These are phyloP conservation scores for Botrytis hyacinthi DNA, from an alignment of 2,329 filamentous ascomycete genomes.

Conservation along the genomic window DNA sequence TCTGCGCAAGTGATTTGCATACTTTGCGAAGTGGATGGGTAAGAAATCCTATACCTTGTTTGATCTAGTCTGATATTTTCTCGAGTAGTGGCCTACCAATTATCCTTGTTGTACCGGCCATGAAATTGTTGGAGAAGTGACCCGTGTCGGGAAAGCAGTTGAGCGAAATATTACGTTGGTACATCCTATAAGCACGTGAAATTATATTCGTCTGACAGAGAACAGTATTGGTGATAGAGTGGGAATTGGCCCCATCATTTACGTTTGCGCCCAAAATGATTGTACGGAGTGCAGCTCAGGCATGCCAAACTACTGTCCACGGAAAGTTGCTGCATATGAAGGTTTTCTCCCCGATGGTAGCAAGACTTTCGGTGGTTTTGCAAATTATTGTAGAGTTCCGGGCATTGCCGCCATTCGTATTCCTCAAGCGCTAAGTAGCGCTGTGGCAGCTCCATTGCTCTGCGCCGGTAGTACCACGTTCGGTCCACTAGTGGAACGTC, in stretches of 20 bases:
- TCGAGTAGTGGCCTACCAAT: slow-evolving; percentile 39
- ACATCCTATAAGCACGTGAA: not conserved
- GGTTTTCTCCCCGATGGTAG: slow-evolving; percentile 3
- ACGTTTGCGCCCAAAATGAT: slow-evolving; percentile 5
- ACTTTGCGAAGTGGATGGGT: slow-evolving; percentile 34
- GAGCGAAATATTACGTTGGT: slow-evolving; percentile 23
- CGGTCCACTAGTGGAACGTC: slow-evolving; percentile 63
- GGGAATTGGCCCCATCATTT: slow-evolving; percentile 10
- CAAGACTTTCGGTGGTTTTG: slow-evolving; percentile 24
- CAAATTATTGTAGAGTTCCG: slow-evolving; percentile 52
- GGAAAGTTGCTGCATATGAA: slow-evolving; percentile 14
- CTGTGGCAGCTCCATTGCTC: slow-evolving; percentile 63
- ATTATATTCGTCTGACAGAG: not conserved
- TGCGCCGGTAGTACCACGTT: slow-evolving; percentile 77
- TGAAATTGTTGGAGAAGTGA: slow-evolving; percentile 48
- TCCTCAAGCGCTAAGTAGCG: slow-evolving; percentile 49
- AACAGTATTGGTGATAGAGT: not conserved
- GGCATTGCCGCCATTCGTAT: slow-evolving; percentile 60
- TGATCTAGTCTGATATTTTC: slow-evolving; percentile 1
- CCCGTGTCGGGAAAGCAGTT: slow-evolving; percentile 42
- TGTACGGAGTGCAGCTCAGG: slow-evolving; percentile 5
- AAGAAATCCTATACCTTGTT: slow-evolving; percentile 4
- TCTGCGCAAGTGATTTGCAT: slow-evolving; percentile 42
- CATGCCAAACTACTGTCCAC: slow-evolving; percentile 17
- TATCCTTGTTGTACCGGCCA: slow-evolving; percentile 46